These are phyloP conservation scores for Geopyxis carbonaria DNA, from an alignment of 495 filamentous ascomycete genomes.

Conservation along the genomic window DNA sequence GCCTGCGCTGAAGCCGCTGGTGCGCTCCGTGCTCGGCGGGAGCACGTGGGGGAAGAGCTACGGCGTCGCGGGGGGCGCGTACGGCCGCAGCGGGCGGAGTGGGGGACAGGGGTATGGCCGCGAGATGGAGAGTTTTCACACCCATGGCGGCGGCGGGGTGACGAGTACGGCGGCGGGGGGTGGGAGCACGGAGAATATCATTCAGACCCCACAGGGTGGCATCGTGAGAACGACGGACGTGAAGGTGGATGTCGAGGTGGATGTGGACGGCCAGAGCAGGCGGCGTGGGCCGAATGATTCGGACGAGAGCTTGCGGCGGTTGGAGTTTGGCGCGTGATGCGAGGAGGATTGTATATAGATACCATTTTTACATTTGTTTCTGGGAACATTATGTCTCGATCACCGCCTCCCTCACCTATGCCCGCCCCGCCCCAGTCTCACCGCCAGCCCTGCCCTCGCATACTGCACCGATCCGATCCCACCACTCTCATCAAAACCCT, in stretches of 20 bases:
- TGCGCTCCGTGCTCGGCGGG: constrained; percentile 8
- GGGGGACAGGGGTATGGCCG: not conserved
- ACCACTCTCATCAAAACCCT: too few species aligned
- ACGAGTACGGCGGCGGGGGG: constrained; percentile 7
- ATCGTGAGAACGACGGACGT: constrained; percentile 22
- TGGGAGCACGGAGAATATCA: constrained; percentile 22
- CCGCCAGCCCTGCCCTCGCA: too few species aligned
- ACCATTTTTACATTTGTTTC: too few species aligned
- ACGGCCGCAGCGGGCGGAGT: not conserved
- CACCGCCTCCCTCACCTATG: too few species aligned
- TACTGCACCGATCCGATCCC: too few species aligned
- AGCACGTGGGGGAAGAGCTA: constrained; percentile 5
- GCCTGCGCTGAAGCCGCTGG: constrained; percentile 20
- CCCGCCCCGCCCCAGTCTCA: too few species aligned
- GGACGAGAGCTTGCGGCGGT: constrained; percentile 6
- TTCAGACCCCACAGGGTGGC: constrained; percentile 4
- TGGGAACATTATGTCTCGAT: too few species aligned
- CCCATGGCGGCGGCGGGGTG: too few species aligned
- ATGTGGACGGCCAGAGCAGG: too few species aligned
- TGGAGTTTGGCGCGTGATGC: constrained; percentile 5
- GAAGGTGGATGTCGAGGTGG: constrained; percentile 13
- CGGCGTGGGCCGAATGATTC: constrained; percentile 4
- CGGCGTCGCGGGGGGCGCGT: not conserved
- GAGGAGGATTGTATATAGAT: too few species aligned
- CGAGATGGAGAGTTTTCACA: not conserved